Evolutionary conservation across 2,329 filamentous ascomycete species (phyloP).

Genomic region (Waltergamsia citrina): DNA sequence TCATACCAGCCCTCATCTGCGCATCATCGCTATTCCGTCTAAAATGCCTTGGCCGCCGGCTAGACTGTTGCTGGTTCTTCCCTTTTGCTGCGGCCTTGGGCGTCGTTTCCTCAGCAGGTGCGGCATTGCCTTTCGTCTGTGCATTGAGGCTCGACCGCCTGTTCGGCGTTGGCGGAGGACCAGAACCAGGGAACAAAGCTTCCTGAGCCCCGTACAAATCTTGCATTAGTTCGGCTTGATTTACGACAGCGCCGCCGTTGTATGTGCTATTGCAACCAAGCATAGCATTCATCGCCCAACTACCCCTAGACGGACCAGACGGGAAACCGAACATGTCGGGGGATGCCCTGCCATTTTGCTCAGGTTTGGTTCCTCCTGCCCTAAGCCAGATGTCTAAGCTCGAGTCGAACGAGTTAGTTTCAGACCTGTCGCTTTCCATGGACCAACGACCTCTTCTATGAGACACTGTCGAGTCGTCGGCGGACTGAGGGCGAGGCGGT

Average conservation of each 20-base stretch:
- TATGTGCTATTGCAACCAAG: slow-evolving; percentile 23
- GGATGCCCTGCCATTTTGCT: slow-evolving; percentile 21
- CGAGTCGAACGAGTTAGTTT: slow-evolving; percentile 31
- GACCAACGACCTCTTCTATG: slow-evolving; percentile 30
- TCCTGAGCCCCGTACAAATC: slow-evolving; percentile 33
- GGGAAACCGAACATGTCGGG: slow-evolving; percentile 49
- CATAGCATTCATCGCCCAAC: slow-evolving; percentile 39
- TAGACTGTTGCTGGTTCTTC: slow-evolving; percentile 15
- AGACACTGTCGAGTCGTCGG: slow-evolving; percentile 34
- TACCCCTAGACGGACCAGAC: slow-evolving; percentile 18
- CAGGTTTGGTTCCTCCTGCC: slow-evolving; percentile 28
- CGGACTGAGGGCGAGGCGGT: slow-evolving; percentile 31
- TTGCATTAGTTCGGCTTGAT: slow-evolving; percentile 30
- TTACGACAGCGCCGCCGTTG: slow-evolving; percentile 12
- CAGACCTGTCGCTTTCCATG: slow-evolving; percentile 30
- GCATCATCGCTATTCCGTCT: slow-evolving; percentile 20
- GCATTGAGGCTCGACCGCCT: slow-evolving; percentile 45
- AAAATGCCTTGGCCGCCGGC: slow-evolving; percentile 7
- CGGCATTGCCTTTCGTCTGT: slow-evolving; percentile 20
- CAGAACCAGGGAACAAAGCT: slow-evolving; percentile 24
- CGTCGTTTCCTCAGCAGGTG: neutral
- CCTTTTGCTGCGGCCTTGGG: slow-evolving; percentile 7
- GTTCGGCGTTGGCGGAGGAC: slow-evolving; percentile 37
- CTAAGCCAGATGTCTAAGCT: slow-evolving; percentile 50
- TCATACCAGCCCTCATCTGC: slow-evolving; percentile 13